Conservation (phyloP, 805 yeast species). For the Wickerhamomyces chambardii region DNA sequence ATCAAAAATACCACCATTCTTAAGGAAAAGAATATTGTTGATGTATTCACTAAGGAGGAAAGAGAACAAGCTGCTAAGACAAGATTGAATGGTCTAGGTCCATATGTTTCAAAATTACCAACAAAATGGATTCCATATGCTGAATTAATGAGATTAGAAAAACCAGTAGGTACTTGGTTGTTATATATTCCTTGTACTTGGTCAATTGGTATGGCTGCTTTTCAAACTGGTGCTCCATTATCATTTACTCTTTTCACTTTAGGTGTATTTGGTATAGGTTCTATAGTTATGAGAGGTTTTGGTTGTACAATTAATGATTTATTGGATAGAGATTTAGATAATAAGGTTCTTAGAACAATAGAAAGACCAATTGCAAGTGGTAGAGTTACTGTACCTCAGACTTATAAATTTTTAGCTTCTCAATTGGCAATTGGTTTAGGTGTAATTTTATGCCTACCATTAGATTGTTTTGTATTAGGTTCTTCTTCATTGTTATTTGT, state of each 20-base stretch:
- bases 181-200: constrained; percentile 81
- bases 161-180: constrained; percentile 92
- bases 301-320: constrained; percentile 96
- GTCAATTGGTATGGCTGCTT: constrained; percentile 90
- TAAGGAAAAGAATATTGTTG: no score
- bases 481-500: constrained; percentile 75
- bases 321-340: constrained; percentile 74
- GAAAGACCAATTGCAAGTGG: constrained; percentile 94
- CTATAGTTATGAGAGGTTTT: constrained; percentile 92
- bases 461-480: constrained; percentile 76
- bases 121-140: constrained; percentile 79
- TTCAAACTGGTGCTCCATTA: constrained; percentile 59
- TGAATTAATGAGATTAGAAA: constrained; percentile 83
- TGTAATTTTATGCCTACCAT: constrained; percentile 64
- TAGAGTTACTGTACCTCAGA: constrained; percentile 62
- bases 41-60: not conserved
- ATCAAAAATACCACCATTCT: no score
- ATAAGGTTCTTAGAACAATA: constrained; percentile 78
- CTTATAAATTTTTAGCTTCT: constrained; percentile 58
- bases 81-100: constrained; percentile 38
- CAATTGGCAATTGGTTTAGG: constrained; percentile 71
- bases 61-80: not conserved
- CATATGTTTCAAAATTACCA: constrained; percentile 58
- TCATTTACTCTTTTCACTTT: constrained; percentile 51
- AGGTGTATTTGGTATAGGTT: constrained; percentile 71